Conservation (phyloP, 441 rosid genomes). For the Populus hybrid region DNA sequence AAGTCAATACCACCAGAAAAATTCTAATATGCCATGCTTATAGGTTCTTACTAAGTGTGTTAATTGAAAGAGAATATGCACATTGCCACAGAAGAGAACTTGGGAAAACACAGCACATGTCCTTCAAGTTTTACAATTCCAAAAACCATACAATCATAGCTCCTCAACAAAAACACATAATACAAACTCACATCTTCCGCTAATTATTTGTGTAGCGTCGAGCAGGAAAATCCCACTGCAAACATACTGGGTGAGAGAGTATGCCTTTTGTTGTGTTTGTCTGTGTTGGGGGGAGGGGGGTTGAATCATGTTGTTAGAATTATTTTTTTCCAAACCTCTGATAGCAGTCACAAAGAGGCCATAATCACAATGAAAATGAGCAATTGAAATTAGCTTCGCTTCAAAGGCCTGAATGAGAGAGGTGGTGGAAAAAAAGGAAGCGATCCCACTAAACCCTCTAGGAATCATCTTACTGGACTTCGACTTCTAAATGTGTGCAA, state of each 20-base stretch:
- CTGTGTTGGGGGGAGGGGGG: too few relatives aligned
- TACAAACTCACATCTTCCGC: background rate
- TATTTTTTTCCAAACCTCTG: background rate
- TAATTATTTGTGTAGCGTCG: background rate
- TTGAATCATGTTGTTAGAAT: background rate
- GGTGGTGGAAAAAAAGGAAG: background rate
- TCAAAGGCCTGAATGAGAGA: background rate
- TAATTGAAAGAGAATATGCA: constrained; percentile 10
- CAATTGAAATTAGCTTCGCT: background rate
- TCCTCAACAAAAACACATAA: background rate
- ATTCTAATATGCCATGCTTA: background rate
- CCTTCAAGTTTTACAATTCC: background rate
- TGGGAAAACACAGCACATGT: background rate
- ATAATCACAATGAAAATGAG: background rate
- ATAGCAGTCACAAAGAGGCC: background rate
- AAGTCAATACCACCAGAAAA: constrained; percentile 9
- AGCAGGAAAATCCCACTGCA: too few relatives aligned
- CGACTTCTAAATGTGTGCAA: background rate
- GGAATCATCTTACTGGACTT: background rate
- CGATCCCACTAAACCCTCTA: background rate
- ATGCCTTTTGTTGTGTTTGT: too few relatives aligned
- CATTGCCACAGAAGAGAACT: constrained; percentile 7
- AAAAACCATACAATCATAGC: background rate
- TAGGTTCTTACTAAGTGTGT: background rate
- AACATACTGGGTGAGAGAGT: too few relatives aligned